Evolutionary conservation across 495 filamentous ascomycete genomes (phyloP), one percentile per base, ranked within the genome.

Genomic region (Neurospora sp.): DNA sequence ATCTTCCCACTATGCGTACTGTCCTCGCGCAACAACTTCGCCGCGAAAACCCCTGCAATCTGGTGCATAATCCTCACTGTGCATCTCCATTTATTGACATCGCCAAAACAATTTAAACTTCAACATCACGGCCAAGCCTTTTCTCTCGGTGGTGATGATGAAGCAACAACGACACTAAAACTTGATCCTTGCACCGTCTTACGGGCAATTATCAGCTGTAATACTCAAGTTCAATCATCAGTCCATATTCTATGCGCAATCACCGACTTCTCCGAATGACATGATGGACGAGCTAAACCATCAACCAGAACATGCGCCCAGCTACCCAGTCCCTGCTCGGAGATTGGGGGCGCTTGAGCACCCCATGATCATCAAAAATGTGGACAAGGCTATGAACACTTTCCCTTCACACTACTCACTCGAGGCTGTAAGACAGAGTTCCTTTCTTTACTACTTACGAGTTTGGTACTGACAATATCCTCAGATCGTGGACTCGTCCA

Each of bases 331-430:
- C 38, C 93, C 93, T 3, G 73, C 84, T 40, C 85, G 87, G 53
- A 84, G 85, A 22, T 84, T 98, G 61, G 87, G 94, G 40, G 90
- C 89, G 72, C 87, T 98, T 31, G 96, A 99, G 78, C 94, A 98
- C 81, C 96, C 96, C 7, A 91, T 90, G 73, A 89, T 96, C 69
- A 83, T 98, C 76, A 88, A 88, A 76, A 91, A 97, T 81, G 77
- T 97, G 70, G 91, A 96, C 75, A 93, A 90, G 73, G 96, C 88
- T 20, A 85, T 98, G 73, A 86, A 89, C 22, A 95, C 94, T 0
- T 87, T 98, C 27, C 92, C 94, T 2, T 88, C 89, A 7, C 84
- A 88, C 42, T 79, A 84, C 22, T 87, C 89, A 37, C 87, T 97
- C 40, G 81, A 86, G 72, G 88, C 90, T 73, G 93, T 94, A 80